Conservation (phyloP, 1,139 yeast species). For the Protomyces lactucae-debilis region DNA sequence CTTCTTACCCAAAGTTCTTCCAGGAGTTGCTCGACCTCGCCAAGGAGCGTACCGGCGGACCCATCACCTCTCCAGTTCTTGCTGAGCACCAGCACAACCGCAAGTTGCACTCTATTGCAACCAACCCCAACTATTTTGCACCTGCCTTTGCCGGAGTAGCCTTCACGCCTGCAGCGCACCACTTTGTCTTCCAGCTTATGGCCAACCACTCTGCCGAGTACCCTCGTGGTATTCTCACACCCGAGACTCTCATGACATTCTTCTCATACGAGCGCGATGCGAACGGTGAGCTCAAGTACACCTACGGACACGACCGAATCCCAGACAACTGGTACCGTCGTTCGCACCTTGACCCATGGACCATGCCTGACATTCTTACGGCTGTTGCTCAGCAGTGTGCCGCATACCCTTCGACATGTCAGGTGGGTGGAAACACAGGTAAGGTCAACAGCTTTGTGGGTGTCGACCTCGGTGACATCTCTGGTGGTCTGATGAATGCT, state of each 20-base stretch:
- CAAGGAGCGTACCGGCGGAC: conserved; percentile 5
- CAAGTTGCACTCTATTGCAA: not conserved
- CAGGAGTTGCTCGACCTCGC: conserved; percentile 1
- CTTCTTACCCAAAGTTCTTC: not conserved
- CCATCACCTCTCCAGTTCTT: not conserved
- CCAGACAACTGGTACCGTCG: conserved; percentile 9
- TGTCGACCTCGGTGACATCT: conserved; percentile 4
- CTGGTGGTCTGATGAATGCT: conserved; percentile 1
- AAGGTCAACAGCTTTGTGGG: not conserved
- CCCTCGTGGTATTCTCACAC: conserved; percentile 5
- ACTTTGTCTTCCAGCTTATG: conserved; percentile 1
- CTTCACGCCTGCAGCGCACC: conserved; percentile 5
- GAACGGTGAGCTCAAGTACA: not conserved
- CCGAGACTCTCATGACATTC: conserved; percentile 3
- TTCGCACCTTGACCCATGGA: not conserved
- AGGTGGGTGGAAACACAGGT: conserved; percentile 5
- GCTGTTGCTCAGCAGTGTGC: not conserved
- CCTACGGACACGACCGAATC: not conserved
- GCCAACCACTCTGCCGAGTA: conserved; percentile 3
- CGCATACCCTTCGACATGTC: not conserved
- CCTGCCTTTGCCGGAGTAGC: conserved; percentile 6
- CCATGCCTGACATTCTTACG: not conserved
- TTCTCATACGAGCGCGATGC: not conserved
- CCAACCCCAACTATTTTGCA: conserved; percentile 3
- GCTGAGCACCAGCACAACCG: conserved; percentile 12